Base-by-base conservation (phyloP, 306 rosid genomes). In the Amphicarpaea edgeworthii region DNA sequence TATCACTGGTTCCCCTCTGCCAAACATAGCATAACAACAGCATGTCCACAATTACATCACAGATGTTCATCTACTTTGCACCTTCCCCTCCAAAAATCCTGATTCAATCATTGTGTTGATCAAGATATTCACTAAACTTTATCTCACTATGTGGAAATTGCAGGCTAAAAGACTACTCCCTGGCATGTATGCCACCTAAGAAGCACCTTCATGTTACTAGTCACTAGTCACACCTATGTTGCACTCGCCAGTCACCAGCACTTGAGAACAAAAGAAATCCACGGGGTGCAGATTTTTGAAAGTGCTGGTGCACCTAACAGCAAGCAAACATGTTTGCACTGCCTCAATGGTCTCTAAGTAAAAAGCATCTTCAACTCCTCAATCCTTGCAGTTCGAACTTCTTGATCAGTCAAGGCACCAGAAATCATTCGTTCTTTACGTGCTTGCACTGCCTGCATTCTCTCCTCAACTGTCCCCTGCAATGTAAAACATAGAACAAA, bases 401-500 rank as follows among this genome's bases (percentile, higher is more conserved):
- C 98, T 85, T 92, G 98, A 87, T 92, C 98, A 1, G 97, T 94
- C 70, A 94, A 85, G 76, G 98, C 98, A 70, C 97, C 97, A 3
- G 97, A 86, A 79, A 94, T 94, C 89, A 95, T 53, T 68, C 89
- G 88, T 81, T 92, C 97, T 73, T 90, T 94, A 37, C 97, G 91
- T 5, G 96, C 98, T 85, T 92, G 95, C 41, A 94, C 98, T 49
- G 95, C 98, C 84, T 92, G 97, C 97, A 92, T 95, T 78, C 93
- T 84, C 85, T 95, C 95, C 88, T 92, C 98, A 24, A 92, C 97
- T 3, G 96, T 87, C 66, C 96, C 97, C 97, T 95, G 90, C 79
- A 74, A 77, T 75, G 40, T 24, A 54, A 71, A 50, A 53, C 49
- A 83, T 57, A 58, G 54, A 65, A 16, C 12, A 72, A 77, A 57